phyloP scores from a whole-genome alignment of 2,329 filamentous ascomycete genomes.

The Diaporthe amygdali region DNA sequence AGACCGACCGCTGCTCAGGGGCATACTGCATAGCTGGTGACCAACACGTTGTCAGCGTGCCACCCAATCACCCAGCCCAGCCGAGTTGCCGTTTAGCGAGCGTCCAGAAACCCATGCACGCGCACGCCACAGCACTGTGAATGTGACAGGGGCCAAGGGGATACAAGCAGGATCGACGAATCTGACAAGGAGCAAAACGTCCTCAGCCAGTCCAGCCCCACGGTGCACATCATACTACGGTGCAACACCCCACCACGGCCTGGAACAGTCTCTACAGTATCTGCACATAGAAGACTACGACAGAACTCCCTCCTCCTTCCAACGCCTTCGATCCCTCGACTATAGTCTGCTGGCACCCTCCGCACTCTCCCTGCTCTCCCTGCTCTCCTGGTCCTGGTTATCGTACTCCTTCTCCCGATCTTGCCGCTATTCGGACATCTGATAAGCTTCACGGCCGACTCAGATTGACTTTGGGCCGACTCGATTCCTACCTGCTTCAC shows the following conservation, averaged over 20 bases:
- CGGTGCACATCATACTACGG: conserved; percentile 16
- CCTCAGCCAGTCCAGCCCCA: conserved; percentile 16
- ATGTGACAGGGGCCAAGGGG: background rate
- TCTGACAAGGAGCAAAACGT: conserved; percentile 19
- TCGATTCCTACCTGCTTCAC: background rate
- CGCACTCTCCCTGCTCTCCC: background rate
- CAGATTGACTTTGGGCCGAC: background rate
- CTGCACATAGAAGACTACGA: conserved; percentile 2
- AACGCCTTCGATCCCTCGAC: conserved; percentile 6
- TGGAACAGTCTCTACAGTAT: conserved; percentile 22
- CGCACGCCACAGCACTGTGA: background rate
- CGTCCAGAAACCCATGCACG: background rate
- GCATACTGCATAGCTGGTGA: background rate
- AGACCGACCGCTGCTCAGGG: background rate
- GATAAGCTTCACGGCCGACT: background rate
- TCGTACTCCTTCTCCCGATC: background rate
- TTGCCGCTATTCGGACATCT: background rate
- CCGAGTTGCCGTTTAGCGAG: background rate
- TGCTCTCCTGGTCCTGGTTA: background rate
- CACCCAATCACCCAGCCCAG: background rate
- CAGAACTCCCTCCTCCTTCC: conserved; percentile 4
- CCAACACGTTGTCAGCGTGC: background rate
- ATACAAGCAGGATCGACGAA: conserved; percentile 12
- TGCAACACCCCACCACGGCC: conserved; percentile 18
- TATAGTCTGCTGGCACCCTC: no score